Evolutionary conservation across 2,329 filamentous ascomycete genomes (phyloP).

Genomic region (Arthrobotrys sphaeroides): DNA sequence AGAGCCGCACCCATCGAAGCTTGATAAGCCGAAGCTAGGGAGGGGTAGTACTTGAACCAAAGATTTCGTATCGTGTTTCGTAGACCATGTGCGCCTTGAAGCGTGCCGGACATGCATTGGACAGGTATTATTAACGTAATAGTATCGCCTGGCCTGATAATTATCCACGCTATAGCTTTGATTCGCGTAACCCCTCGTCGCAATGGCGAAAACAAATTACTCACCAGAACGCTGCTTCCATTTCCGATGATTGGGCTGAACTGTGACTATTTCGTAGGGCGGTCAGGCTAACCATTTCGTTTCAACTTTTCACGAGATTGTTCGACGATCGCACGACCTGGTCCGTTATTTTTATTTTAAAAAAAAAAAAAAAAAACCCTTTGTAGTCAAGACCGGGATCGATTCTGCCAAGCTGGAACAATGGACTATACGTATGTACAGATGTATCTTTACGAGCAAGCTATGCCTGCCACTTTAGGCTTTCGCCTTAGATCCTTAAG

Average conservation of each 20-base stretch:
- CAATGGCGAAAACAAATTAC: not conserved
- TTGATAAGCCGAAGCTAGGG: not conserved
- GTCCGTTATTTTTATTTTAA: too few species aligned
- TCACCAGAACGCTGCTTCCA: not conserved
- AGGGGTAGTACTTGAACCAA: not conserved
- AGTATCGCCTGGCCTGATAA: conserved; percentile 1
- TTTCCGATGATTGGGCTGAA: too few species aligned
- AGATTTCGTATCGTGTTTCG: not conserved
- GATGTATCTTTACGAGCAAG: too few species aligned
- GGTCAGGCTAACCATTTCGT: too few species aligned
- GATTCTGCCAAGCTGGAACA: too few species aligned
- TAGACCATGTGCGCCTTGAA: not conserved
- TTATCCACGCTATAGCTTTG: not conserved
- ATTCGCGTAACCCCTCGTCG: not conserved
- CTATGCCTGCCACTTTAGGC: too few species aligned
- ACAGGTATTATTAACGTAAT: not conserved
- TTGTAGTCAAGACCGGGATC: too few species aligned
- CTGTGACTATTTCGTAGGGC: not conserved
- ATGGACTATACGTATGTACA: too few species aligned
- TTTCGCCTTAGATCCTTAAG: too few species aligned
- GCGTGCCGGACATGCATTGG: not conserved
- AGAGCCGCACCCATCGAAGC: conserved; percentile 8
- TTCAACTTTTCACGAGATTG: too few species aligned
- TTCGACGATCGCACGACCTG: too few species aligned
- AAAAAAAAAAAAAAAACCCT: too few species aligned